These are phyloP conservation scores for Rhynchosporium graminicola DNA, from an alignment of 2,329 filamentous ascomycete species.

Conservation along the genomic window DNA sequence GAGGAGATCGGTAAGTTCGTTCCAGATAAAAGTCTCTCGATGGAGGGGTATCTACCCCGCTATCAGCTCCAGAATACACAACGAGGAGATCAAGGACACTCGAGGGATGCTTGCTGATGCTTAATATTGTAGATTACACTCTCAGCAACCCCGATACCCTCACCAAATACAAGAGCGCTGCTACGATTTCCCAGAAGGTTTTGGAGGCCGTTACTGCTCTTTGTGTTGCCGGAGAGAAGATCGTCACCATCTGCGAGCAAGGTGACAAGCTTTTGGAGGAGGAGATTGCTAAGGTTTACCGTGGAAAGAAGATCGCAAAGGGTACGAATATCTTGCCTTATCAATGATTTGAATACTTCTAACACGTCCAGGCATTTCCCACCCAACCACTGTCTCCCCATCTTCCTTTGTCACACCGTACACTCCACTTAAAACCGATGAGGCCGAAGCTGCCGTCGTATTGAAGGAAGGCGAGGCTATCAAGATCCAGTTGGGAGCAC, in stretches of 20 bases:
- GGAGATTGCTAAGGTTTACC: constrained; percentile 93
- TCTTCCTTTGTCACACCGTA: constrained; percentile 94
- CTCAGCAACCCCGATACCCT: constrained; percentile 91
- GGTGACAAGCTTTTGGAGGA: constrained; percentile 94
- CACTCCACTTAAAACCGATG: constrained; percentile 85
- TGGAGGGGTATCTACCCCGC: constrained; percentile 38
- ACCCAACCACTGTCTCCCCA: constrained; percentile 94
- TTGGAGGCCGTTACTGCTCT: constrained; percentile 78
- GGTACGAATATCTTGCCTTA: constrained; percentile 50
- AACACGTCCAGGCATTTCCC: constrained; percentile 68
- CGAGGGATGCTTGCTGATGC: constrained; percentile 22
- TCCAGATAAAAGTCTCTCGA: constrained; percentile 35
- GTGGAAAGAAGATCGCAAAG: constrained; percentile 96
- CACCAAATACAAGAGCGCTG: constrained; percentile 98
- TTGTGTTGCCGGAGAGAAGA: constrained; percentile 83
- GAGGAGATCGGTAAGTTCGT: constrained; percentile 44
- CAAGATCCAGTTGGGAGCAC: constrained; percentile 98
- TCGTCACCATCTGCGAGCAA: constrained; percentile 91
- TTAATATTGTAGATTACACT: constrained; percentile 66
- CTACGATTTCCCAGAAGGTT: constrained; percentile 92
- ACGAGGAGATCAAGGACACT: constrained; percentile 17
- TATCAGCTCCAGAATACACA: constrained; percentile 25
- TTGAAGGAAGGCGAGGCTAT: constrained; percentile 84
- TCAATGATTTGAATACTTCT: constrained; percentile 40
- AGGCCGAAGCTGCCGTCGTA: constrained; percentile 76